A percentile compares a stretch with the other conserved stretches of the same genome.
Conservation (phyloP, 2,329 filamentous ascomycete species). For the Ceratocystis diversiconidia region DNA sequence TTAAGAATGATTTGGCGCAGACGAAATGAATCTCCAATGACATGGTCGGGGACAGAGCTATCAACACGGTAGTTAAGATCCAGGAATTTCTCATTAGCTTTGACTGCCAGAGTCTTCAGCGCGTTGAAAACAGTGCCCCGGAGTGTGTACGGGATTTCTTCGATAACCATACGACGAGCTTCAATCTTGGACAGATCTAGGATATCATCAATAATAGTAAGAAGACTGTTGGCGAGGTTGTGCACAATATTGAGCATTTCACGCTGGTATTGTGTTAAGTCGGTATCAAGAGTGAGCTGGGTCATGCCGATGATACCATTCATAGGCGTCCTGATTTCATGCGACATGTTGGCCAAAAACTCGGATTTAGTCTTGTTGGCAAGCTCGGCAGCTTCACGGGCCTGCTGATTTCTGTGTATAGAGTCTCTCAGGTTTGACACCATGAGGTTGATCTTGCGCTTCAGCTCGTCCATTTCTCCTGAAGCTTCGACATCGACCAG, state of each 20-base stretch:
- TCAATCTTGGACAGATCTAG: constrained; percentile 70
- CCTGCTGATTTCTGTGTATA: constrained; percentile 91
- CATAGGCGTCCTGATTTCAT: constrained; percentile 95
- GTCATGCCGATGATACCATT: constrained; percentile 99
- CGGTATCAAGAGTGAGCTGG: constrained; percentile 85
- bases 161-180: constrained; percentile 94
- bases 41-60: constrained; percentile 83
- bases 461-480: constrained; percentile 97
- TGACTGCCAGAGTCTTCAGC: constrained; percentile 89
- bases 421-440: constrained; percentile 88
- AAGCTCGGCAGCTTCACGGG: constrained; percentile 86
- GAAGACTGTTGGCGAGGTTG: constrained; percentile 83
- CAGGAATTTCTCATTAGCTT: constrained; percentile 89
- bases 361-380: constrained; percentile 98
- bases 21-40: constrained; percentile 92
- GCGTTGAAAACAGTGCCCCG: constrained; percentile 94
- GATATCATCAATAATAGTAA: constrained; percentile 90
- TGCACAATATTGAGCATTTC: constrained; percentile 99
- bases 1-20: constrained; percentile 94
- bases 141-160: constrained; percentile 91
- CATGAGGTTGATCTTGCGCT: constrained; percentile 99
- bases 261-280: constrained; percentile 85
- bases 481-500: constrained; percentile 94
- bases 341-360: constrained; percentile 97
- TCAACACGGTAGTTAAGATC: constrained; percentile 90